Conservation (phyloP, 106 monocot species). For the Allium cepa region DNA sequence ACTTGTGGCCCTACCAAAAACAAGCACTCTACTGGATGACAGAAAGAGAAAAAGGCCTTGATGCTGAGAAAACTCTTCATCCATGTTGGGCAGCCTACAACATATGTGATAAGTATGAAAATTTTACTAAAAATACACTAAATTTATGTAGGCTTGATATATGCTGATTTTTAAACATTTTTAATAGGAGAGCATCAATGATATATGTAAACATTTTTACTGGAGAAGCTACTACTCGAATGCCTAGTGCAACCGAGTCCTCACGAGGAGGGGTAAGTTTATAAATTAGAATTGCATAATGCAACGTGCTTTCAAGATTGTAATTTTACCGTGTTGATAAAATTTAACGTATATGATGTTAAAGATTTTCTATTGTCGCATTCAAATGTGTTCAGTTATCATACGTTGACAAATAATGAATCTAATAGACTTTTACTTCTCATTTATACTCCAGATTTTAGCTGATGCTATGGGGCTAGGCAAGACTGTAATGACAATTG, state of each 20-base stretch:
- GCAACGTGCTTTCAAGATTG: too few species aligned
- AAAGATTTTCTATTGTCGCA: background rate
- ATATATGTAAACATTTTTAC: constrained; percentile 84
- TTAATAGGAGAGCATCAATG: constrained; percentile 53
- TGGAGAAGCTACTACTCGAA: constrained; percentile 68
- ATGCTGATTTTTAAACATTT: too few species aligned
- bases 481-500: constrained; percentile 94
- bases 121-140: background rate
- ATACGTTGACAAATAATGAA: too few species aligned
- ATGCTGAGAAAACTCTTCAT: constrained; percentile 70
- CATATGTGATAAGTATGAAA: constrained; percentile 54
- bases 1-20: constrained; percentile 71
- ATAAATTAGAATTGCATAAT: too few species aligned
- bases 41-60: constrained; percentile 63
- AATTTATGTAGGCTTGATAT: too few species aligned
- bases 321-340: too few species aligned
- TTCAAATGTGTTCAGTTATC: too few species aligned
- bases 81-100: constrained; percentile 84
- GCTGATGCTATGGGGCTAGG: constrained; percentile 99
- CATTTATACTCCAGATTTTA: constrained; percentile 36
- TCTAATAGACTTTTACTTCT: background rate
- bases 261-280: constrained; percentile 77
- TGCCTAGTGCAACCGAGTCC: constrained; percentile 66
- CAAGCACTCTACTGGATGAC: constrained; percentile 91
- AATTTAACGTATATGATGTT: background rate